Conservation (phyloP, 495 filamentous ascomycete species). For the Neurospora sp. region DNA sequence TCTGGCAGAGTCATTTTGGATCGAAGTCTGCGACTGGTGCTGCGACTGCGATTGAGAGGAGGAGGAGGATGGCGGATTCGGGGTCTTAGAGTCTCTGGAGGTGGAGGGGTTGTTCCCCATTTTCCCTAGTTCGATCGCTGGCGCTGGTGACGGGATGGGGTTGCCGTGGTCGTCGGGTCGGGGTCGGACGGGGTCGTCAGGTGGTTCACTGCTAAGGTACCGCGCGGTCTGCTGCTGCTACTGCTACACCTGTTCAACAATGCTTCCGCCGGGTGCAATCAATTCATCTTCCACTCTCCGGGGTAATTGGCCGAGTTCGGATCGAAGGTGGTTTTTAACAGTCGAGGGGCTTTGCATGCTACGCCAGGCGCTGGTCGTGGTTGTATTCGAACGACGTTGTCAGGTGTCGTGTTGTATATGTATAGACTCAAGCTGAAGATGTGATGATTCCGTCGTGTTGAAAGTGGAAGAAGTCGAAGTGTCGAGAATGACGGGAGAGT, state of each 20-base stretch:
- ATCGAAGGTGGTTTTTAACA: neutral
- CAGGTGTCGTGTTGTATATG: neutral
- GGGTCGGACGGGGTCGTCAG: neutral
- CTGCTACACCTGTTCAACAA: neutral
- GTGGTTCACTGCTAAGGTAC: neutral
- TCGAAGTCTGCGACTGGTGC: conserved; percentile 8
- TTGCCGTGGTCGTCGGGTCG: neutral
- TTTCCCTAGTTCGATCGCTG: conserved; percentile 5
- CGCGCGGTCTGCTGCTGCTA: neutral
- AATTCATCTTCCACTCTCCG: neutral
- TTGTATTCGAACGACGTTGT: neutral
- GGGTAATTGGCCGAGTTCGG: neutral
- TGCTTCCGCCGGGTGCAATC: neutral
- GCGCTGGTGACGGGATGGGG: neutral
- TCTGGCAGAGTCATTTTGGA: conserved; percentile 16
- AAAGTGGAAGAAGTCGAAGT: neutral
- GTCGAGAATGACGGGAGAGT: neutral
- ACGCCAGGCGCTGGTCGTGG: neutral
- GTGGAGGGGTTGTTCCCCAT: conserved; percentile 32
- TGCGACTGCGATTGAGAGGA: conserved; percentile 11
- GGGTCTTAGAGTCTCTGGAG: conserved; percentile 7
- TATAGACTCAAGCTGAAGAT: neutral
- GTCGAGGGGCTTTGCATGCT: neutral
- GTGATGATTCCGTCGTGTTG: neutral
- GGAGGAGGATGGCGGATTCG: conserved; percentile 11